Percentiles rank a stretch among this genome's conserved stretches.
Conservation (phyloP, 2,329 filamentous ascomycete species). For the Exserohilum rostratum region DNA sequence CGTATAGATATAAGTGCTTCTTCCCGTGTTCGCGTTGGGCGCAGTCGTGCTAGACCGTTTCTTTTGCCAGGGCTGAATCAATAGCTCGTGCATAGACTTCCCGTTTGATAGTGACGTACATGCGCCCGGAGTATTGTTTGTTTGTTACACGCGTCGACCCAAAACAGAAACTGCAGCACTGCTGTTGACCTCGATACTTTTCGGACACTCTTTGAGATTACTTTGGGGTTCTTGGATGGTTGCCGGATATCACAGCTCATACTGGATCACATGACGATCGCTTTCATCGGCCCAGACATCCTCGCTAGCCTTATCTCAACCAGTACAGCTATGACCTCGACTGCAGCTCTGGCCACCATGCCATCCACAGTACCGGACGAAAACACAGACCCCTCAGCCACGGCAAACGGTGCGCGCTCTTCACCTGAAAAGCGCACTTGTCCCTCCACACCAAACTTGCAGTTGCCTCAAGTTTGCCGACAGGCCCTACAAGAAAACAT, state of each 20-base stretch:
- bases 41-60: neutral
- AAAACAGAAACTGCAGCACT: conserved; percentile 18
- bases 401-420: conserved; percentile 5
- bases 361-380: conserved; percentile 9
- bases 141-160: conserved; percentile 35
- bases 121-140: conserved; percentile 21
- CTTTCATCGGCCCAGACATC: conserved; percentile 12
- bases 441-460: neutral
- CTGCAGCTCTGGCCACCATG: conserved; percentile 3
- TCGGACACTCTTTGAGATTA: neutral
- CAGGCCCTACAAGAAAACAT: conserved; percentile 25
- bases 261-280: conserved; percentile 15
- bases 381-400: conserved; percentile 12
- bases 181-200: conserved; percentile 1
- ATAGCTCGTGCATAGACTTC: conserved; percentile 20
- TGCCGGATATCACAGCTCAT: neutral
- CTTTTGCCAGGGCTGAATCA: neutral
- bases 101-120: conserved; percentile 31
- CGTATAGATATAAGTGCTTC: conserved; percentile 4
- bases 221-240: conserved; percentile 1
- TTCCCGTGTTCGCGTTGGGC: conserved; percentile 1
- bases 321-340: conserved; percentile 6
- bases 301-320: neutral
- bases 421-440: conserved; percentile 6
- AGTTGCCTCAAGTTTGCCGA: conserved; percentile 17